These are phyloP conservation scores for Fragaria iinumae DNA, from an alignment of 306 rosid genomes.

Conservation along the genomic window DNA sequence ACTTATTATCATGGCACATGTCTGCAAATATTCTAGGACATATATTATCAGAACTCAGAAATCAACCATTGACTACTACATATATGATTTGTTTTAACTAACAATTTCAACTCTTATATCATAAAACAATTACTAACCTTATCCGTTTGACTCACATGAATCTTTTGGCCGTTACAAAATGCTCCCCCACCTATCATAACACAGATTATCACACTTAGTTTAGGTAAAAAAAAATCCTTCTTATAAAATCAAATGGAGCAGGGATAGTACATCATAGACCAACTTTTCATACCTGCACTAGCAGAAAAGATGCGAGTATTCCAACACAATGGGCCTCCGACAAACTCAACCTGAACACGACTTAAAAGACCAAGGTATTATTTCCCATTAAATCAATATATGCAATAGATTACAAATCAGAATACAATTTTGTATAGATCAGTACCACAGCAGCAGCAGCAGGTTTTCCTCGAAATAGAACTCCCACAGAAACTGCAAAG, in stretches of 20 bases:
- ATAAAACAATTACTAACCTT: slow-evolving; percentile 41
- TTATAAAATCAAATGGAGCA: slow-evolving; percentile 20
- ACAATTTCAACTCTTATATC: neutral
- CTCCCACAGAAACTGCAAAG: slow-evolving; percentile 96
- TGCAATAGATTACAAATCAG: slow-evolving; percentile 15
- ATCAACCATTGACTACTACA: neutral
- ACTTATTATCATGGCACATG: too few species aligned
- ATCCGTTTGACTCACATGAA: slow-evolving; percentile 68
- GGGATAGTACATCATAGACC: slow-evolving; percentile 20
- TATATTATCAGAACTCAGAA: neutral
- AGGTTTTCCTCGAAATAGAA: slow-evolving; percentile 83
- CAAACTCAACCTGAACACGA: slow-evolving; percentile 77
- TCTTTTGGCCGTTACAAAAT: slow-evolving; percentile 80
- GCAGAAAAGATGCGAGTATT: slow-evolving; percentile 86
- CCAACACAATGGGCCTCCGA: slow-evolving; percentile 99
- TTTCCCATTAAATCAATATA: neutral
- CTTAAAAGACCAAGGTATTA: neutral
- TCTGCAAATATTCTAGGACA: neutral
- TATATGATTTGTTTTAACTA: neutral
- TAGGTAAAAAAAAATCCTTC: neutral
- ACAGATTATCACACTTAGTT: slow-evolving; percentile 23
- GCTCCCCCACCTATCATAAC: slow-evolving; percentile 81
- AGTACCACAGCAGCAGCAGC: slow-evolving; percentile 90
- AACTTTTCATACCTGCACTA: slow-evolving; percentile 57
- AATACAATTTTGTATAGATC: slow-evolving; percentile 1